Evolutionary conservation across 1,139 yeast species (phyloP).

Genomic region (Diutina pseudorugosa): DNA sequence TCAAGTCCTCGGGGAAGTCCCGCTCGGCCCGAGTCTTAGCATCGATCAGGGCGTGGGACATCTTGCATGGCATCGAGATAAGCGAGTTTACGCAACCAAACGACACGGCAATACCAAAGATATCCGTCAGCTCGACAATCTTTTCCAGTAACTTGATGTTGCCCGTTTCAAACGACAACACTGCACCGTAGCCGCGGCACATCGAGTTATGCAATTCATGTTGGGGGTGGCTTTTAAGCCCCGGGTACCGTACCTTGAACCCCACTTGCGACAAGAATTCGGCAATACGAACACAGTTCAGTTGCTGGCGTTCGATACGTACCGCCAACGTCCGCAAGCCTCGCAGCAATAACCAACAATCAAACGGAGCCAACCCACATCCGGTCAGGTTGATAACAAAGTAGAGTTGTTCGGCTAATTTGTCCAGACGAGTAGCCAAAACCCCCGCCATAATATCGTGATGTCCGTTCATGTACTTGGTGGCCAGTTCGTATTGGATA

Average conservation of each 20-base stretch:
- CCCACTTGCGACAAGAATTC: slow-evolving; percentile 52
- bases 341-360: slow-evolving; percentile 75
- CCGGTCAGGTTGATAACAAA: slow-evolving; percentile 84
- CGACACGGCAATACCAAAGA: slow-evolving; percentile 85
- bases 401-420: slow-evolving; percentile 57
- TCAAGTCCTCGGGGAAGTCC: slow-evolving; percentile 82
- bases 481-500: slow-evolving; percentile 85
- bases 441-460: slow-evolving; percentile 96
- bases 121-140: slow-evolving; percentile 62
- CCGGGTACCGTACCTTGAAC: slow-evolving; percentile 73
- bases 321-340: slow-evolving; percentile 81
- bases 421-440: slow-evolving; percentile 53
- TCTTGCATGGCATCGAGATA: slow-evolving; percentile 84
- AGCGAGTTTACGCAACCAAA: slow-evolving; percentile 91
- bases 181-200: slow-evolving; percentile 85
- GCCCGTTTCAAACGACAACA: slow-evolving; percentile 81
- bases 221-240: slow-evolving; percentile 71
- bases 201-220: slow-evolving; percentile 64
- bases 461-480: slow-evolving; percentile 86
- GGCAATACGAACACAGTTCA: slow-evolving; percentile 64
- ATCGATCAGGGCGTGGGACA: slow-evolving; percentile 96
- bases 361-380: slow-evolving; percentile 84
- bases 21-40: slow-evolving; percentile 77
- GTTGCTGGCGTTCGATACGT: slow-evolving; percentile 79
- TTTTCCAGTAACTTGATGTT: slow-evolving; percentile 51